phyloP scores from a whole-genome alignment of 1,284 basidiomycete genomes.

The Coriolopsis trogii region DNA sequence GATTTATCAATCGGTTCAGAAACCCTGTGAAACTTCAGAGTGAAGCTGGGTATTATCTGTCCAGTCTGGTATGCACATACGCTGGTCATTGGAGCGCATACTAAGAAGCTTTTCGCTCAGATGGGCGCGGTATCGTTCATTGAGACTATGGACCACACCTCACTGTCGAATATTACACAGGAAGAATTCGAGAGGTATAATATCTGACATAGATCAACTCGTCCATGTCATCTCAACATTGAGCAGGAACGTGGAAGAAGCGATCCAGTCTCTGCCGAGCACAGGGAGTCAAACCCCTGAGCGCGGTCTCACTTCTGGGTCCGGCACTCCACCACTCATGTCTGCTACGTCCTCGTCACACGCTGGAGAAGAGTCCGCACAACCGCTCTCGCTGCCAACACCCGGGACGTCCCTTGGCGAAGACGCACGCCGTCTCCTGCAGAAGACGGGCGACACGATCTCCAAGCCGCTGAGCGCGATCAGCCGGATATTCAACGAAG shows the following conservation, averaged over 20 bases:
- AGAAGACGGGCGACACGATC: constrained; percentile 87
- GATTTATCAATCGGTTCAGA: constrained; percentile 95
- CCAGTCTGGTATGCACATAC: constrained; percentile 72
- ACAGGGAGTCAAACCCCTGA: constrained; percentile 56
- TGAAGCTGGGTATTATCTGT: constrained; percentile 97
- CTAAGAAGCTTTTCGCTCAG: constrained; percentile 39
- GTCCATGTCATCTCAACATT: background rate
- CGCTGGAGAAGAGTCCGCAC: constrained; percentile 85
- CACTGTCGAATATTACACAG: constrained; percentile 89
- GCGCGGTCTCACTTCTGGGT: constrained; percentile 27
- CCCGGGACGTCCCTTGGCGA: constrained; percentile 65
- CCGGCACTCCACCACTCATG: constrained; percentile 28
- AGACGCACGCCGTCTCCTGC: constrained; percentile 81
- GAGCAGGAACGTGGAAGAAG: constrained; percentile 81
- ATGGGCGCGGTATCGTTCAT: constrained; percentile 94
- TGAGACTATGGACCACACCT: constrained; percentile 95
- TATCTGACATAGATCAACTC: background rate
- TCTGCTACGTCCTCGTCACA: constrained; percentile 48
- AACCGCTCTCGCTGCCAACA: constrained; percentile 69
- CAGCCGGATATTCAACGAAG: constrained; percentile 83
- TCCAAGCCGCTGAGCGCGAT: constrained; percentile 88
- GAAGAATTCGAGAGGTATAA: constrained; percentile 87
- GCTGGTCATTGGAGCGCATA: background rate
- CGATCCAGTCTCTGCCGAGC: constrained; percentile 76
- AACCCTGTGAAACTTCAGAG: constrained; percentile 89